Conservation (phyloP, 306 rosid genomes). For the Gastrolobium bilobum region DNA sequence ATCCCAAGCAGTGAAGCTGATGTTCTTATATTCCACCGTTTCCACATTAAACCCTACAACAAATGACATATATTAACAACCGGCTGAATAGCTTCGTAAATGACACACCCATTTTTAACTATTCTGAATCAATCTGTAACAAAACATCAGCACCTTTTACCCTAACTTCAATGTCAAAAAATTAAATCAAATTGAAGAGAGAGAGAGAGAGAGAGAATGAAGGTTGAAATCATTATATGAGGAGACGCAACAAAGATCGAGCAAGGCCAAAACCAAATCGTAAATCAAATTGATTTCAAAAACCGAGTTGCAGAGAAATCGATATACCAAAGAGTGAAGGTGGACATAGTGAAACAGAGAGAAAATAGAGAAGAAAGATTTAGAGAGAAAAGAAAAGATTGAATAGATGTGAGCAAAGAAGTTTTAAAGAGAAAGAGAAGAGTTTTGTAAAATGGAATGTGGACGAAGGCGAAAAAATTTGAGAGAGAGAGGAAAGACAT, state of each 20-base stretch:
- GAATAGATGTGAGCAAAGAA: too few species aligned
- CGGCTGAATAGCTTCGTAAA: conserved; percentile 93
- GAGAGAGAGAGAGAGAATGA: not conserved
- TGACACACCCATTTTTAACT: conserved; percentile 84
- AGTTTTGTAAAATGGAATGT: too few species aligned
- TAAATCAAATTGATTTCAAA: conserved; percentile 31
- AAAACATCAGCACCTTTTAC: not conserved
- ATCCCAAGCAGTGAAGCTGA: conserved; percentile 98
- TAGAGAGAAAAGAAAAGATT: too few species aligned
- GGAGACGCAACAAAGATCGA: conserved; percentile 18
- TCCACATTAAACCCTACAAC: conserved; percentile 88
- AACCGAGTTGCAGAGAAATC: not conserved
- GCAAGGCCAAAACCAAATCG: not conserved
- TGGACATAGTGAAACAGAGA: too few species aligned
- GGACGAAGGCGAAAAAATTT: too few species aligned
- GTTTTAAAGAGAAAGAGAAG: too few species aligned
- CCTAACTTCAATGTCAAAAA: conserved; percentile 18
- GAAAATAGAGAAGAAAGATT: too few species aligned
- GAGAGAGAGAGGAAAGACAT: too few species aligned
- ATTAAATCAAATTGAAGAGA: not conserved
- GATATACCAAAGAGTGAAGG: too few species aligned
- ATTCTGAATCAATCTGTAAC: conserved; percentile 35
- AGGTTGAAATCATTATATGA: conserved; percentile 1
- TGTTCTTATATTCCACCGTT: conserved; percentile 95
- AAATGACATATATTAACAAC: conserved; percentile 50